Conservation (phyloP, 2,329 filamentous ascomycete genomes). For the Colletotrichum gigasporum region DNA sequence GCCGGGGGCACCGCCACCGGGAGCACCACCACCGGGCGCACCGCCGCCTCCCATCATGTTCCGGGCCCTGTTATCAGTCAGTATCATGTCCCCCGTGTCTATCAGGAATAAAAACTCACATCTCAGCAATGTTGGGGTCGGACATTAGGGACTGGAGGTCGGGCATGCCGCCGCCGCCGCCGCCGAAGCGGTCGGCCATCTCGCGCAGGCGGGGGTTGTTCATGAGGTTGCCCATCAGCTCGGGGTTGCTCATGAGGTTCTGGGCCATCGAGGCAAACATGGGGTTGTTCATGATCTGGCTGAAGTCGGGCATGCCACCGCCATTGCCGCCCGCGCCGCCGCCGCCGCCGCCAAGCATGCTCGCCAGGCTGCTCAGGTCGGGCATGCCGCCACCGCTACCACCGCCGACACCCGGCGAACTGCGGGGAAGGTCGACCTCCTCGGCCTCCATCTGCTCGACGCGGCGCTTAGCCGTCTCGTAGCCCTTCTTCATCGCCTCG, state of each 20-base stretch:
- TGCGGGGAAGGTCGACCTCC: slow-evolving; percentile 54
- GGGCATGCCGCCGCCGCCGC: slow-evolving; percentile 87
- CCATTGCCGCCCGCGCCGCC: slow-evolving; percentile 68
- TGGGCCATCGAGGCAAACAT: slow-evolving; percentile 99
- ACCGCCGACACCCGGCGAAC: slow-evolving; percentile 43
- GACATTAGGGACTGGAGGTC: slow-evolving; percentile 88
- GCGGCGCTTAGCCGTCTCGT: slow-evolving; percentile 88
- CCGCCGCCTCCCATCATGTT: slow-evolving; percentile 54
- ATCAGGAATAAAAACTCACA: slow-evolving; percentile 69
- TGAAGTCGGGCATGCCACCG: slow-evolving; percentile 88
- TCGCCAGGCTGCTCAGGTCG: slow-evolving; percentile 74
- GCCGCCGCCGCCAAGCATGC: slow-evolving; percentile 75
- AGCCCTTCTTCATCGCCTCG: slow-evolving; percentile 97
- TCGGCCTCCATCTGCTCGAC: slow-evolving; percentile 80
- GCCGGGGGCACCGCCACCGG: slow-evolving; percentile 37
- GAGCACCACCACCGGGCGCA: slow-evolving; percentile 32
- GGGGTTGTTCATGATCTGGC: slow-evolving; percentile 92
- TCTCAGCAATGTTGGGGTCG: slow-evolving; percentile 90
- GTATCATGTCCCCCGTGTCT: not conserved
- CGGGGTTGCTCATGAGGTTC: slow-evolving; percentile 96
- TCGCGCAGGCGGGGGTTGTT: slow-evolving; percentile 88
- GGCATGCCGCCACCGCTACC: slow-evolving; percentile 71
- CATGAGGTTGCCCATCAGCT: slow-evolving; percentile 92
- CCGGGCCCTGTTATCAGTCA: slow-evolving; percentile 47
- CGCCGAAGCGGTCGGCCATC: slow-evolving; percentile 84